phyloP scores from a whole-genome alignment of 1,284 basidiomycete genomes.

The Cystobasidium sp. region DNA sequence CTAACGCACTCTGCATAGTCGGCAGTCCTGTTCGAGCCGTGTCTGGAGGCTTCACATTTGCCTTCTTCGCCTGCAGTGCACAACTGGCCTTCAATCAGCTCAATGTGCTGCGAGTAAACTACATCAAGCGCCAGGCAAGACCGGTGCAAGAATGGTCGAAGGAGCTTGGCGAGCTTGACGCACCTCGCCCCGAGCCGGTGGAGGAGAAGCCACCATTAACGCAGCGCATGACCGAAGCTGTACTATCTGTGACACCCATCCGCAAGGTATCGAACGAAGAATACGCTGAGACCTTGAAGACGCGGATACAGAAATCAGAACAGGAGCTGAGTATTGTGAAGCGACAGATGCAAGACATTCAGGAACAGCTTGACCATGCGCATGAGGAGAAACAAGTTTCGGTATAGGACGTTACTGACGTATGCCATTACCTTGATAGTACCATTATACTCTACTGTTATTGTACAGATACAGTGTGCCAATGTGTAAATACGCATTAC shows the following conservation, averaged over 20 bases:
- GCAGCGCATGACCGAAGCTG: conserved; percentile 30
- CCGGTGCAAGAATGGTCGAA: not conserved
- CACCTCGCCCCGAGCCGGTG: not conserved
- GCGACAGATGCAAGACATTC: conserved; percentile 23
- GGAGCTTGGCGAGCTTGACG: not conserved
- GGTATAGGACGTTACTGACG: not conserved
- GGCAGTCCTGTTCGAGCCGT: conserved; percentile 3
- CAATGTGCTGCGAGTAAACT: conserved; percentile 30
- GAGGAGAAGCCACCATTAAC: conserved; percentile 14
- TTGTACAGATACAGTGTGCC: not conserved
- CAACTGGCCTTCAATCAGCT: conserved; percentile 38
- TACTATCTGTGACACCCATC: conserved; percentile 36
- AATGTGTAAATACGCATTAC: not conserved
- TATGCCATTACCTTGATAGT: not conserved
- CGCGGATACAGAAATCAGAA: conserved; percentile 7
- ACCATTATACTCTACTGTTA: conserved; percentile 6
- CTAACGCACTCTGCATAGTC: conserved; percentile 11
- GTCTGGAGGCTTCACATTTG: conserved; percentile 32
- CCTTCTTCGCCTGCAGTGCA: conserved; percentile 10
- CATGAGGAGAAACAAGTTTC: not conserved
- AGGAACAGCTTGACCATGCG: not conserved
- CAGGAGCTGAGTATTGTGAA: conserved; percentile 16
- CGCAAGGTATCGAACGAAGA: conserved; percentile 38
- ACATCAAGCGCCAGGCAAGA: conserved; percentile 1
- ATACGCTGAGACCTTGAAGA: conserved; percentile 23